A percentile compares a stretch with the other conserved stretches of the same genome.
These are phyloP conservation scores for Nitzschia sp. DNA, from an alignment of 108 stramenopile genomes.

Conservation along the genomic window DNA sequence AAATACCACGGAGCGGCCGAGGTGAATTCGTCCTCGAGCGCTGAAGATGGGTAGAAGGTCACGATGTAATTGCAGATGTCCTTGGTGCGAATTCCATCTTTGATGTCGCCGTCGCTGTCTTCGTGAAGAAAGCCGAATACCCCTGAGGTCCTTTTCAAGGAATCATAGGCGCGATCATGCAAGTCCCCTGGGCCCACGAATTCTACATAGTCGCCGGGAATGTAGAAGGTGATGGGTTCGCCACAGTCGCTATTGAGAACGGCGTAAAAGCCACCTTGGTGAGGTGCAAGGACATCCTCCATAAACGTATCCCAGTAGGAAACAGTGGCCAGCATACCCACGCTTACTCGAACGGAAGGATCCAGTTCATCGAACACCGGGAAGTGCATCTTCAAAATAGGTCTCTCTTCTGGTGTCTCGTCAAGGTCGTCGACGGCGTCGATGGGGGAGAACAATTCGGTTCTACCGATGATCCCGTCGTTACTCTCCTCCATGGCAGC, in stretches of 20 bases:
- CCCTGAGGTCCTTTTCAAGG: background rate
- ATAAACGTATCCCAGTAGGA: conserved; percentile 48
- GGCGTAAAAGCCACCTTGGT: conserved; percentile 51
- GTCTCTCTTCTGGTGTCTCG: conserved; percentile 15
- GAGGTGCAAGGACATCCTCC: conserved; percentile 29
- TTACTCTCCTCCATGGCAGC: conserved; percentile 38
- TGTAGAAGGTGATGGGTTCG: conserved; percentile 41
- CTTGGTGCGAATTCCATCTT: background rate
- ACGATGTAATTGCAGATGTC: conserved; percentile 51
- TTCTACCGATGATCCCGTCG: conserved; percentile 31
- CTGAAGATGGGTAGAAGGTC: conserved; percentile 49
- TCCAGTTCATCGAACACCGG: conserved; percentile 49
- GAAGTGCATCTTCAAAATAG: conserved; percentile 35
- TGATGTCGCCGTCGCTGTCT: background rate
- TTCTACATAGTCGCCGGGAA: conserved; percentile 33
- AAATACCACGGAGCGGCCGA: conserved; percentile 27
- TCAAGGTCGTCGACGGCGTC: too few relatives aligned
- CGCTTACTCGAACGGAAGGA: conserved; percentile 1
- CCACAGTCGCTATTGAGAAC: conserved; percentile 44
- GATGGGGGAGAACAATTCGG: conserved; percentile 22
- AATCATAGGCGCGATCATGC: conserved; percentile 41
- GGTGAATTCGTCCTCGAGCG: conserved; percentile 43
- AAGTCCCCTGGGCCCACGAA: conserved; percentile 55
- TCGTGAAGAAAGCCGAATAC: background rate
- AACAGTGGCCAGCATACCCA: conserved; percentile 40